Evolutionary conservation across 108 stramenopile species (phyloP), one percentile per base, ranked within the genome.

Genomic region (Cyclostephanos tholiformis): DNA sequence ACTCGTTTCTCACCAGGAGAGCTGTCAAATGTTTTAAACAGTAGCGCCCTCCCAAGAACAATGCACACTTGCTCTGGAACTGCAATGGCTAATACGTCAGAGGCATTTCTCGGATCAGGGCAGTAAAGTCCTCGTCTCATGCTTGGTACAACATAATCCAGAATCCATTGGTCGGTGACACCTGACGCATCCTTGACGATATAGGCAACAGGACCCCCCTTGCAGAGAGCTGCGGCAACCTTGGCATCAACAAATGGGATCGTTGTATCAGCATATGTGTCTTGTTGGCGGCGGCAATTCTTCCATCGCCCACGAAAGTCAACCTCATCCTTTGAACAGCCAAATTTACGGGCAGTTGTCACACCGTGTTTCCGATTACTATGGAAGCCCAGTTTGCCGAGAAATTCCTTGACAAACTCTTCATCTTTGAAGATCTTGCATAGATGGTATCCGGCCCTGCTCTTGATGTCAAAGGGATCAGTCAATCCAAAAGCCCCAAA

Each of bases 221-320:
- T 59, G 38, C 63, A 77, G 8, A 77, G 69, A 23, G 55, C 55
- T 1, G 69, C 60, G 7, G 71, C 69, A 46, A 77, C 76, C 38
- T 65, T 71, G 23, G 76, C 60, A 62, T 77, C 69, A 30, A 66
- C 64, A 56, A 20, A 71, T 29, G 76, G 76, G 46, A 77, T 65
- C 0, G 52, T 57, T 1, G 49, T 56, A 14, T 71, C 36, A 17
- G 63, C 70, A 55, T 77, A 77, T 1, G 64, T 65, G 22, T 77
- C 63, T 8, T 65, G 55, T 14, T 65, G 53, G 16, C 41, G 70
- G 8, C 60, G 50, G 29, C n/a, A 19, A 6, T 38, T 49, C 62
- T 71, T 71, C 76, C 76, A 77, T 19, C 76, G 12, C 11, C 51
- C 62, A 39, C 61, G 26, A 29, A 23, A 20, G 35, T 77, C 70